These are phyloP conservation scores for Tripidium arundinaceum DNA, from an alignment of 202 grass and related monocot genomes.

Conservation along the genomic window DNA sequence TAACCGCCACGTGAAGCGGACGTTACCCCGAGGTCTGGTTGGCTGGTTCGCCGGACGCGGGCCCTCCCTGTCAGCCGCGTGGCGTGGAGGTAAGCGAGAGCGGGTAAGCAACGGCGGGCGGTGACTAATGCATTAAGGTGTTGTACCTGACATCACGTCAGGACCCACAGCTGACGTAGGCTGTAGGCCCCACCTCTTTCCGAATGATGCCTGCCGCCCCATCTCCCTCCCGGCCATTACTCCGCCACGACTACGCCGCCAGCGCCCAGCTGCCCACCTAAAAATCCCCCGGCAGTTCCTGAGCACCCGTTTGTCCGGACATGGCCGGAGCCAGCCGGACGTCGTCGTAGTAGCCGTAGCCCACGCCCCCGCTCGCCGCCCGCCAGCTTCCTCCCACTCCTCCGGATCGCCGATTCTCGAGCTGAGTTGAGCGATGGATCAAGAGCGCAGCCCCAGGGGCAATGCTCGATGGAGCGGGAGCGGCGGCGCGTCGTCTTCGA, in stretches of 20 bases:
- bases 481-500: constrained; percentile 24
- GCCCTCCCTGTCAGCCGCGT: fast-evolving
- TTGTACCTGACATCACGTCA: neutral
- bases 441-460: neutral
- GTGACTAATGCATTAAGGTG: neutral
- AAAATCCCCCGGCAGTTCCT: constrained; percentile 7
- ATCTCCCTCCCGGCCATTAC: neutral
- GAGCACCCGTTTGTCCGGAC: constrained; percentile 4
- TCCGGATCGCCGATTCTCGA: constrained; percentile 8
- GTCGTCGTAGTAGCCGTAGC: neutral
- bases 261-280: neutral
- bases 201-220: neutral
- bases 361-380: neutral
- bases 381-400: neutral
- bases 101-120: constrained; percentile 45
- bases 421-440: constrained; percentile 31
- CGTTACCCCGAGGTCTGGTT: neutral
- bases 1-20: fast-evolving
- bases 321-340: constrained; percentile 23
- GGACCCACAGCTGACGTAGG: constrained; percentile 1
- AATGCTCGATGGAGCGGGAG: neutral
- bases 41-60: fast-evolving
- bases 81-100: fast-evolving
- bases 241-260: constrained; percentile 13
- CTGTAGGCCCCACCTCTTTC: neutral